These are phyloP conservation scores for Lipomyces mesembrius DNA, from an alignment of 805 yeast species.

Conservation along the genomic window DNA sequence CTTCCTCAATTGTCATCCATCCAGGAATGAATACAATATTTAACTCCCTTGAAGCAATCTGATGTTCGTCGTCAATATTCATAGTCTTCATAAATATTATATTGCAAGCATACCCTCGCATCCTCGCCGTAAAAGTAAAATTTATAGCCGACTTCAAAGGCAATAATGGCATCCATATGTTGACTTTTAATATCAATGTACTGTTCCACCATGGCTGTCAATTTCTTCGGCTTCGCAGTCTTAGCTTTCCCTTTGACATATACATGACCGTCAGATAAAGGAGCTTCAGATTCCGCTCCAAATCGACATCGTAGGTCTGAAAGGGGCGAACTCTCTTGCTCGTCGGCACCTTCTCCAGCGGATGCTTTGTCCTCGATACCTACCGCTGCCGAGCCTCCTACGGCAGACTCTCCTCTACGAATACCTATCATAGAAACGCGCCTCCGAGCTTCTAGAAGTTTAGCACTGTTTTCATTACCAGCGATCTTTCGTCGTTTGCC, in stretches of 20 bases:
- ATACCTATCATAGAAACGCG: background rate
- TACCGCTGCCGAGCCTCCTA: background rate
- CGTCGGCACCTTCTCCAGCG: slow-evolving; percentile 19
- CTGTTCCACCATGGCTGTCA: slow-evolving; percentile 84
- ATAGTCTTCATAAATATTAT: background rate
- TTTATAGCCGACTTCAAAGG: slow-evolving; percentile 90
- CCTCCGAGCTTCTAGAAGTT: background rate
- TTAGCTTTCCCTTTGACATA: background rate
- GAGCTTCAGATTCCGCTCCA: slow-evolving; percentile 8
- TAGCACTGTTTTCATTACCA: background rate
- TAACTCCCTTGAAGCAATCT: slow-evolving; percentile 59
- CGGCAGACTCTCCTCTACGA: background rate
- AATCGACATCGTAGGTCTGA: slow-evolving; percentile 4
- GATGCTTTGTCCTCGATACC: background rate
- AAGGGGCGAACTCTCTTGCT: background rate
- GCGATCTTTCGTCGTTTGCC: slow-evolving; percentile 1
- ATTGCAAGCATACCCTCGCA: slow-evolving; percentile 52
- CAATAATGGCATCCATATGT: slow-evolving; percentile 70
- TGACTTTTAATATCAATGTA: slow-evolving; percentile 64
- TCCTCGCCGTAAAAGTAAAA: slow-evolving; percentile 86
- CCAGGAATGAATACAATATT: slow-evolving; percentile 78
- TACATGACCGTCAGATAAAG: background rate
- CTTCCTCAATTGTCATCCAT: slow-evolving; percentile 57
- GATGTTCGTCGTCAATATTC: background rate
- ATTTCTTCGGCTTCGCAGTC: slow-evolving; percentile 38